Evolutionary conservation across 257 asterid genomes (phyloP).

Genomic region (Solanum appendiculatum): DNA sequence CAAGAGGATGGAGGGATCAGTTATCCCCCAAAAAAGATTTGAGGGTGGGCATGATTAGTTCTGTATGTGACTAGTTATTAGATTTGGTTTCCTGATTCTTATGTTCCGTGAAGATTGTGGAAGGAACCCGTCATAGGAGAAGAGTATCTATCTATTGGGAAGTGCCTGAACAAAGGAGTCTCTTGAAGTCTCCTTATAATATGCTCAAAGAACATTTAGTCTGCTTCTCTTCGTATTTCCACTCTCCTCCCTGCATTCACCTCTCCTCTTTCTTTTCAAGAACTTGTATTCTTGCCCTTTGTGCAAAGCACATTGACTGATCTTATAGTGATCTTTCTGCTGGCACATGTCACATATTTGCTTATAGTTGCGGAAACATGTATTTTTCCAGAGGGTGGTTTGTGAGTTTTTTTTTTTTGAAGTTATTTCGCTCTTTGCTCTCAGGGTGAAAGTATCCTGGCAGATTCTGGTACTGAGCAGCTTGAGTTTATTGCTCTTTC

Average conservation of each 20-base stretch:
- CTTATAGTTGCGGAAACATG: not conserved
- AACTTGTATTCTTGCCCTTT: not conserved
- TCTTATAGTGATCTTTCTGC: not conserved
- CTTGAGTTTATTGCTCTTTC: conserved; percentile 99
- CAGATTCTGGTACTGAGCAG: conserved; percentile 97
- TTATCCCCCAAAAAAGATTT: not conserved
- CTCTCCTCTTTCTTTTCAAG: not conserved
- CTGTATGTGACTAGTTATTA: not conserved
- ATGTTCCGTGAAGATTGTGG: not conserved
- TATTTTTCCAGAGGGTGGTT: not conserved
- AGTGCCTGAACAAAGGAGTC: not conserved
- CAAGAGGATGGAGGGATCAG: not conserved
- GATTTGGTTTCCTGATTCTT: not conserved
- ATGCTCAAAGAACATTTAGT: not conserved
- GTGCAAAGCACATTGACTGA: not conserved
- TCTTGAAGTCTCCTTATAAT: not conserved
- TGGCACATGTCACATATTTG: not conserved
- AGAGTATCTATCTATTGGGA: not conserved
- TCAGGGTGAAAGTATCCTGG: conserved; percentile 96
- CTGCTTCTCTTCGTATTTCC: not conserved
- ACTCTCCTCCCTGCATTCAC: not conserved
- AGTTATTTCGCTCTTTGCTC: conserved; percentile 5
- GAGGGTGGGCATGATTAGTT: not conserved
- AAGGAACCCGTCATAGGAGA: not conserved
- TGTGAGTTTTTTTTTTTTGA: not conserved